Conservation (phyloP, 176 grass and related monocot species). For the Zizania latifolia region DNA sequence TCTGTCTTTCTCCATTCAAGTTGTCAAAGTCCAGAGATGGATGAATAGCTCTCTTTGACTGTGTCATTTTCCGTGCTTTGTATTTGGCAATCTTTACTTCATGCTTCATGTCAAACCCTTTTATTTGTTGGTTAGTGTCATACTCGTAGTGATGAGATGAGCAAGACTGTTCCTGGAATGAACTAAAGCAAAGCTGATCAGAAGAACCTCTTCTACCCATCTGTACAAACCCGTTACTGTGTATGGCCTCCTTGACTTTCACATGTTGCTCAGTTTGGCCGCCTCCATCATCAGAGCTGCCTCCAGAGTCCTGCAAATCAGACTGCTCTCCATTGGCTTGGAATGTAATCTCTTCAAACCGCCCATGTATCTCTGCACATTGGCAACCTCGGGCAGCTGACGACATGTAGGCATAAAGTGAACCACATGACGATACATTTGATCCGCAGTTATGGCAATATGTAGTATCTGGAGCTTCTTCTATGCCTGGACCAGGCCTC, state of each 20-base stretch:
- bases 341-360: slow-evolving; percentile 82
- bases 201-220: slow-evolving; percentile 27
- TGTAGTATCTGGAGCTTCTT: slow-evolving; percentile 43
- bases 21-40: slow-evolving; percentile 49
- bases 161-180: slow-evolving; percentile 39
- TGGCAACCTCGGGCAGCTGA: slow-evolving; percentile 32
- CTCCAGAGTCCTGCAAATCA: slow-evolving; percentile 20
- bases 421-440: slow-evolving; percentile 66
- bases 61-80: slow-evolving; percentile 32
- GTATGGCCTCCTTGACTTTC: slow-evolving; percentile 29
- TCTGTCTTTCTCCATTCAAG: slow-evolving; percentile 5
- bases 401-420: slow-evolving; percentile 63
- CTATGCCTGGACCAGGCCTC: slow-evolving; percentile 76
- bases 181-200: slow-evolving; percentile 36
- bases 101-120: slow-evolving; percentile 39
- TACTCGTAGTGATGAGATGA: slow-evolving; percentile 31
- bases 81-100: slow-evolving; percentile 47
- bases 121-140: neutral
- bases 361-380: slow-evolving; percentile 46
- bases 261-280: slow-evolving; percentile 24
- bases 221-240: slow-evolving; percentile 34
- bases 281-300: slow-evolving; percentile 34
- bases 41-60: slow-evolving; percentile 49
- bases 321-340: slow-evolving; percentile 38
- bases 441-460: slow-evolving; percentile 63